Percentiles rank a stretch among this genome's conserved stretches.
These are phyloP conservation scores for Tolypocladium nubicola DNA, from an alignment of 2,329 filamentous ascomycete genomes.

Conservation along the genomic window DNA sequence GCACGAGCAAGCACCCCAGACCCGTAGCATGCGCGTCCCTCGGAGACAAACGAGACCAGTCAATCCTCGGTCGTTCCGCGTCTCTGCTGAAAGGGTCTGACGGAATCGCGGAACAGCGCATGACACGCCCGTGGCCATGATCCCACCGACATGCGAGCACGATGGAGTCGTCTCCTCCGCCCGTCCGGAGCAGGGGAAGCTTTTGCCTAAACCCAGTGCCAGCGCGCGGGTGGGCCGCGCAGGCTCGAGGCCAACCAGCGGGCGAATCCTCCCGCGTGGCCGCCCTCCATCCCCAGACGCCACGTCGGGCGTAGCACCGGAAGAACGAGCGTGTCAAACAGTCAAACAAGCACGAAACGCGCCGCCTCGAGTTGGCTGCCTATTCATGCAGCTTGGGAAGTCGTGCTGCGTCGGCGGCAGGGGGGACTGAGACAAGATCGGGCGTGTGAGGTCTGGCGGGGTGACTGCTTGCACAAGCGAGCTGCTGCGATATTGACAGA, in stretches of 20 bases:
- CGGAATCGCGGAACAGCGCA: not conserved
- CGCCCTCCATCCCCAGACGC: not conserved
- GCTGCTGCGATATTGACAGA: no score
- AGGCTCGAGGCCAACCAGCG: not conserved
- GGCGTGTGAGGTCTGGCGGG: no score
- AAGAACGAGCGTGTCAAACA: not conserved
- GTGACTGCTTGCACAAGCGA: no score
- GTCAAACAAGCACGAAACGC: no score
- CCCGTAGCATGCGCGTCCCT: not conserved
- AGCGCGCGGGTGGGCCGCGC: not conserved
- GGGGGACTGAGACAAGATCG: no score
- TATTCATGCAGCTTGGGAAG: no score
- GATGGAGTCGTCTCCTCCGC: not conserved
- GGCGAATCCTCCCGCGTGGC: not conserved
- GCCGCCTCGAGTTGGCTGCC: no score
- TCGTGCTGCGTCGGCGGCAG: no score
- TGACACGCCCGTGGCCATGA: not conserved
- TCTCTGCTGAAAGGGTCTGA: not conserved
- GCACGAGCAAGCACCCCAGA: not conserved
- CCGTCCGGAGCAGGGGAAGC: not conserved
- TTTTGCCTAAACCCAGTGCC: not conserved
- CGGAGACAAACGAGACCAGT: not conserved
- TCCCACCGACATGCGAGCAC: not conserved
- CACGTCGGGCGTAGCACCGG: not conserved
- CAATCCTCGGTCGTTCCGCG: not conserved